Evolutionary conservation across 73 alveolate genomes (phyloP), one percentile per base, ranked within the genome.

Genomic region (Paramecium tetraurelia): DNA sequence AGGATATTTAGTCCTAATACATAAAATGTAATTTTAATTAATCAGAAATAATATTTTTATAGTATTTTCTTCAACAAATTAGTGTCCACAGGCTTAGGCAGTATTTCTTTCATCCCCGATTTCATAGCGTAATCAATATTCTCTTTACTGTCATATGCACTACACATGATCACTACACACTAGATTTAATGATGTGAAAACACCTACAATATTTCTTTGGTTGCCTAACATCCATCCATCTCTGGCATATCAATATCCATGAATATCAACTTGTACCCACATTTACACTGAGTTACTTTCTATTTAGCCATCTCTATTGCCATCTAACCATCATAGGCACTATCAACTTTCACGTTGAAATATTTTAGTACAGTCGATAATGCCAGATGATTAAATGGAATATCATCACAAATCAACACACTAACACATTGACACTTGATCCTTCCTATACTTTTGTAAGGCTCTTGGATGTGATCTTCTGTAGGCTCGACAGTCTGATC

Each of bases 171-270:
- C 4, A 80, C 57, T 18, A 75, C 87, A n/a, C 59, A 75, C n/a
- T 80, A 40, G 2, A 24, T 44, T 48, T 80, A 21, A 80, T 41
- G 33, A 2, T 21, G 21, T 8, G 20, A 22, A 18, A 80, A 80
- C 14, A 80, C 10, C 50, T 40, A 40, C 12, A 43, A 43, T 5
- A 80, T 41, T n/a, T 80, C 90, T 41, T n/a, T 80, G 1, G 90
- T 80, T 80, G 90, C 90, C 24, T 80, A 44, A 22, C 46, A 80
- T 44, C 90, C 90, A 80, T 80, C 90, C 41, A 44, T 80, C 8
- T 24, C 57, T 11, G 90, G 90, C 90, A 80, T 80, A 11, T 80
- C 90, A 22, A 80, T 46, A 80, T 80, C 90, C 90, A 80, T 80
- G 5, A 80, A 24, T 80, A 80, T 80, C 12, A 80, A 44, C 22